Base-by-base conservation (phyloP, 352 stramenopile species). In the Phytopythium helicoides region DNA sequence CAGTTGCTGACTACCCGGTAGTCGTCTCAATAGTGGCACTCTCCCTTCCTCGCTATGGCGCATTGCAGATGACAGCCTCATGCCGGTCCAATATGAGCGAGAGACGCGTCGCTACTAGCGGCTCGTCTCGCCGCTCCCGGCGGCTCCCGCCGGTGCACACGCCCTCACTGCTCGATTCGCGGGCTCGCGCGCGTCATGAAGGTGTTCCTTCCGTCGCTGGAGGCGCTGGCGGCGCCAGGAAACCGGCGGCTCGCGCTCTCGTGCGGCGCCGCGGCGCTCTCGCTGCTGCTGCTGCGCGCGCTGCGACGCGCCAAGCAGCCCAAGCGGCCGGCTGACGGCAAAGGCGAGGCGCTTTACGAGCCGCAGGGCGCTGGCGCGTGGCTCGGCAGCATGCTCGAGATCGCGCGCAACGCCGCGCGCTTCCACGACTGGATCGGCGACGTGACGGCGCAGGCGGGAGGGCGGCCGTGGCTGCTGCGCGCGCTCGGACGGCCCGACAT, bases 391-490 rank as follows among this genome's bases (percentile, higher is more conserved):
- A 75, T 71, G 65, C 39, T 78, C 12, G 49, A 67, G 18, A 41
- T 79, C 16, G 62, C 63, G 8, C 25, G 39, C 37, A 73, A 77
- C 31, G 54, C 53, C 7, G 54, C 49, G 6, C 66, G 66, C 12
- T 70, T 87, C 38, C 71, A 89, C 49, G 76, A 89, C 58, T 89
- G 78, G 76, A 71, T 80, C 45, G 25, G 52, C 1, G 68, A 80
- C 19, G 53, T 80, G 47, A 82, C 74, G 16, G 47, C 62, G 18
- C 62, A 60, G 14, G 64, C 70, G 18, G 45, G 53, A 9, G 71
- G 73, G 28, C 73, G 76, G 57, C 66, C 73, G 5, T 89, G 68
- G 68, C 66, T 66, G 12, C 64, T 89, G 38, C 62, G 73, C 28
- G 46, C 65, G 19, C 50, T 84, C n/a, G 76, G 78, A 11, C 56